These are phyloP conservation scores for Phytophthora multivora DNA, from an alignment of 352 stramenopile species.

Conservation along the genomic window DNA sequence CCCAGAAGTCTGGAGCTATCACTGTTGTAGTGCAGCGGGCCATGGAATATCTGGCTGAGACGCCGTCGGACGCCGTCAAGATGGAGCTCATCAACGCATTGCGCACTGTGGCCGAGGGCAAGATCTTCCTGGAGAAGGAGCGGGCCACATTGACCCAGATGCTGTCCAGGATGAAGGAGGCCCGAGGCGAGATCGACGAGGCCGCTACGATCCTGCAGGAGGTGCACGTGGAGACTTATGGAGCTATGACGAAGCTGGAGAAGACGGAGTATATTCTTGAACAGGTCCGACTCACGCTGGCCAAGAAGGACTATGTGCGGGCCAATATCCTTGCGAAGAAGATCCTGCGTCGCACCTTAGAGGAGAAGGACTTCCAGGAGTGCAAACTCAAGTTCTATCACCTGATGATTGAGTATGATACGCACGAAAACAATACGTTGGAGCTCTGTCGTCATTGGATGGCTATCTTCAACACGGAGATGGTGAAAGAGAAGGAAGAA, in stretches of 20 bases:
- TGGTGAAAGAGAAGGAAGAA: conserved; percentile 66
- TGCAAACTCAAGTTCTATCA: conserved; percentile 98
- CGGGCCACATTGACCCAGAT: conserved; percentile 93
- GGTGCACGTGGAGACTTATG: conserved; percentile 98
- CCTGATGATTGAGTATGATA: conserved; percentile 96
- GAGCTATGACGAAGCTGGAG: conserved; percentile 97
- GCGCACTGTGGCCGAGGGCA: conserved; percentile 95
- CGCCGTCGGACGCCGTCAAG: conserved; percentile 85
- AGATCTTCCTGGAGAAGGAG: conserved; percentile 98
- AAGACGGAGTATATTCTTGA: conserved; percentile 99
- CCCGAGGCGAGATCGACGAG: conserved; percentile 90
- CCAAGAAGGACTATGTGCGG: conserved; percentile 97
- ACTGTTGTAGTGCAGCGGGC: conserved; percentile 84
- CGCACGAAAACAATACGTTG: conserved; percentile 95
- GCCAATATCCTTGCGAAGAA: conserved; percentile 97
- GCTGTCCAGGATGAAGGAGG: conserved; percentile 93
- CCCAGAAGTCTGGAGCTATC: conserved; percentile 89
- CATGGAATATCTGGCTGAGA: conserved; percentile 81
- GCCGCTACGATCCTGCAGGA: conserved; percentile 97
- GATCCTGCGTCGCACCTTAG: conserved; percentile 93
- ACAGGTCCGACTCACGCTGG: conserved; percentile 96
- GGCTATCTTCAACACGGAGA: conserved; percentile 83
- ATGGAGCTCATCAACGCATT: conserved; percentile 94
- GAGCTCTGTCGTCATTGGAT: conserved; percentile 92
- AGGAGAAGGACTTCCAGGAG: conserved; percentile 94